Conservation (phyloP, 116 monocot species). For the Posidonia oceanica region DNA sequence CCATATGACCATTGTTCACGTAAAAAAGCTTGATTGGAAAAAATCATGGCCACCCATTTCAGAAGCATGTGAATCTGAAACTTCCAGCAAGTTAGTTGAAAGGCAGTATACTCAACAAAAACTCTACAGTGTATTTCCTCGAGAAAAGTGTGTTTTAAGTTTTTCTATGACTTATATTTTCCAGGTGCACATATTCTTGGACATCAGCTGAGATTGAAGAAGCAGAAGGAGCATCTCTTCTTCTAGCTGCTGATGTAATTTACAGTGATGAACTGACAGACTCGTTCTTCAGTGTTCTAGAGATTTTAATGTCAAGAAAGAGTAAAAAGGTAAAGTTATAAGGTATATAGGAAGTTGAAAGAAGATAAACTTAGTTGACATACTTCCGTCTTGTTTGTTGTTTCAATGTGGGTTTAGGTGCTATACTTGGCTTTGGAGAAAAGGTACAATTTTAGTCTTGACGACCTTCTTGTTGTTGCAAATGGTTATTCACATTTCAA, state of each 20-base stretch:
- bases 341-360: too few relatives aligned
- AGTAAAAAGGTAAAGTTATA: constrained; percentile 42
- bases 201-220: constrained; percentile 45
- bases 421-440: constrained; percentile 89
- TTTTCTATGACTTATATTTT: not conserved
- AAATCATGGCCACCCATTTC: constrained; percentile 66
- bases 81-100: not conserved
- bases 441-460: constrained; percentile 79
- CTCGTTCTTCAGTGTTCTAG: constrained; percentile 41
- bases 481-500: constrained; percentile 83
- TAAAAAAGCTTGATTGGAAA: constrained; percentile 77
- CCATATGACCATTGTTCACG: constrained; percentile 22
- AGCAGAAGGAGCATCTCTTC: constrained; percentile 40
- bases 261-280: constrained; percentile 79
- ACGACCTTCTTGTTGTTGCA: constrained; percentile 79
- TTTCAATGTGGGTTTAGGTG: constrained; percentile 24
- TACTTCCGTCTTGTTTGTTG: not conserved
- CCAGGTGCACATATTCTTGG: constrained; percentile 58
- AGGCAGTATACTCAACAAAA: not conserved
- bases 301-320: constrained; percentile 67
- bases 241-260: constrained; percentile 93
- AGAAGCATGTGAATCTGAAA: not conserved
- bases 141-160: not conserved
- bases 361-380: too few relatives aligned
- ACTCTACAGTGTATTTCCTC: not conserved